Percentiles rank a stretch among this genome's conserved stretches.
Conservation (phyloP, 192 early-diverging fungal genomes). For the Entomortierella chlamydospora region DNA sequence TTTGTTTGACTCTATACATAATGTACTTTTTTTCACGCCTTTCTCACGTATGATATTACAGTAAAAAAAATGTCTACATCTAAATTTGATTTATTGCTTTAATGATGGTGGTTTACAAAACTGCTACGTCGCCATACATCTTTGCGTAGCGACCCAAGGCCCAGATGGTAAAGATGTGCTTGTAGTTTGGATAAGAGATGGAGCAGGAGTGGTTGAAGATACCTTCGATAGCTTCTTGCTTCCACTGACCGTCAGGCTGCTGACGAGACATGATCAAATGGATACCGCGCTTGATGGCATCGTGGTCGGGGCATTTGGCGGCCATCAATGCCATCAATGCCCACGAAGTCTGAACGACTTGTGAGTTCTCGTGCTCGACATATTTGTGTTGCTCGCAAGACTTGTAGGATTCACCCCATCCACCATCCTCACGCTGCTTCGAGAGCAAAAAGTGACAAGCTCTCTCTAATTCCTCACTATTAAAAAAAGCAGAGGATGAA, state of each 20-base stretch:
- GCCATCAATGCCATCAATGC: constrained; percentile 90
- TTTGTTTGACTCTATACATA: constrained; percentile 1
- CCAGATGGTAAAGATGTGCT: constrained; percentile 93
- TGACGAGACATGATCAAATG: constrained; percentile 87
- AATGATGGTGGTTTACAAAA: neutral
- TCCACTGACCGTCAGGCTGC: constrained; percentile 93
- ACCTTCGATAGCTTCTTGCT: constrained; percentile 97
- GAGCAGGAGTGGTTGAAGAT: constrained; percentile 95
- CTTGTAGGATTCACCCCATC: constrained; percentile 98
- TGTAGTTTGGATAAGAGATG: constrained; percentile 94
- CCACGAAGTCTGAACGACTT: constrained; percentile 94
- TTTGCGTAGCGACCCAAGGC: constrained; percentile 88
- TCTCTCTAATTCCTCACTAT: constrained; percentile 65
- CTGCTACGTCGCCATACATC: constrained; percentile 64
- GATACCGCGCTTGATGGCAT: constrained; percentile 74
- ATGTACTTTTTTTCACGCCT: constrained; percentile 3
- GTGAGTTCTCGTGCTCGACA: constrained; percentile 74
- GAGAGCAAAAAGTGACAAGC: constrained; percentile 94
- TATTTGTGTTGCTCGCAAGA: constrained; percentile 79
- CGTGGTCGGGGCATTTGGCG: constrained; percentile 83
- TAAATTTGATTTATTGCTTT: no score
- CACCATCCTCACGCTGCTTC: constrained; percentile 92
- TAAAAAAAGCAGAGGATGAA: constrained; percentile 12
- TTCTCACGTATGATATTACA: no score
- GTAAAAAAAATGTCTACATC: no score